Evolutionary conservation across 257 asterid species (phyloP), one percentile per base, ranked within the genome.

Genomic region (Plantago major): DNA sequence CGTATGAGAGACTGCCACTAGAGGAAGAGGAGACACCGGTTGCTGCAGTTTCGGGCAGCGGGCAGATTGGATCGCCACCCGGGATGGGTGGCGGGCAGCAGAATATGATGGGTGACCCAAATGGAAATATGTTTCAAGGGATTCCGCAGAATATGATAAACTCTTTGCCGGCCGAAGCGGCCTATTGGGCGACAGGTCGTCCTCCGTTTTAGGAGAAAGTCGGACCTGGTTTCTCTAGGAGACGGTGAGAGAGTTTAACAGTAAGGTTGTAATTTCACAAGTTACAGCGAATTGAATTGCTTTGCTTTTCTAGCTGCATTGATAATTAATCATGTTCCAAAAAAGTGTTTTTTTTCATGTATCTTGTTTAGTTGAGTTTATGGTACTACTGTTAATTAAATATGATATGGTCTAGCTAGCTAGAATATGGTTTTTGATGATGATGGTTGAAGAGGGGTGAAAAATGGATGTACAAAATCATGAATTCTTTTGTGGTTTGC

Each of bases 151-250:
- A 81, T 71, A 74, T 88, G 60, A 66, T 91, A 64, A 84, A 88
- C 81, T 76, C 96, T 0, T 76, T 79, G 42, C 87, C 95, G 14
- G 62, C 78, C 13, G 98, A 91, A 13, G 94, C 89, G 26, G 85
- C 83, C 26, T 92, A 80, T 28, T 84, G 97, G 90, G 94, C 79
- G 15, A 63, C 85, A 0, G 84, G 76, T 38, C 92, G 94, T 7
- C 95, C 90, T 47, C 94, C 92, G 1, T 86, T 79, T 68, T 58
- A 22, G 17, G 11, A 40, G 58, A 53, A 40, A 53, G 40, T 53
- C 14, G 13, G 40, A 33, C 40, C 40, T 7, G 40, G 40, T 33
- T 44, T 6, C 18, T 4, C 0, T 22, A 62, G 2, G 16, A 19
- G 26, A 26, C 12, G 42, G 46, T 54, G 18, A 9, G 6, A 46